Percentiles rank a stretch among this genome's conserved stretches.
phyloP scores from a whole-genome alignment of 2,329 filamentous ascomycete genomes.

The Claviceps paspali region DNA sequence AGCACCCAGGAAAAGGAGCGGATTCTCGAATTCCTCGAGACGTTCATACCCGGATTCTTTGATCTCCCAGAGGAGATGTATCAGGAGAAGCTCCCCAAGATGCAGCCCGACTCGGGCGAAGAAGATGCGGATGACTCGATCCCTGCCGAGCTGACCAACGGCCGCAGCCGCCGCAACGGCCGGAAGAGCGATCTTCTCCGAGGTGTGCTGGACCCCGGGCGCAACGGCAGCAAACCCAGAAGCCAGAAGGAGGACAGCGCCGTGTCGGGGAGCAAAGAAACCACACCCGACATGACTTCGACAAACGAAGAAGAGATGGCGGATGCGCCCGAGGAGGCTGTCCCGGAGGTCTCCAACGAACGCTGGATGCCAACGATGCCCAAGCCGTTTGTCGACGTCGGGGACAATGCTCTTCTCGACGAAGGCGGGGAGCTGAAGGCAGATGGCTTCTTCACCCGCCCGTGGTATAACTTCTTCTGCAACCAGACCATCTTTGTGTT shows the following conservation, averaged over 20 bases:
- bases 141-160: conserved; percentile 55
- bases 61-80: conserved; percentile 57
- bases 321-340: conserved; percentile 42
- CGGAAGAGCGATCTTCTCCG: conserved; percentile 73
- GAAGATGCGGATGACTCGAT: conserved; percentile 64
- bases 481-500: conserved; percentile 91
- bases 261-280: conserved; percentile 71
- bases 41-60: conserved; percentile 63
- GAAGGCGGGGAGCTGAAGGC: conserved; percentile 51
- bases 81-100: conserved; percentile 49
- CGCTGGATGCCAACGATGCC: conserved; percentile 49
- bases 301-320: conserved; percentile 62
- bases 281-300: conserved; percentile 71
- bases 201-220: conserved; percentile 66
- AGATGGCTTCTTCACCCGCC: conserved; percentile 68
- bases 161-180: conserved; percentile 51
- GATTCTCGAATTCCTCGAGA: conserved; percentile 60
- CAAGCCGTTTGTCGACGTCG: conserved; percentile 34
- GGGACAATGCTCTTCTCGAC: conserved; percentile 39
- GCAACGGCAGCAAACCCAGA: conserved; percentile 54
- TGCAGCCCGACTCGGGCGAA: conserved; percentile 55
- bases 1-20: conserved; percentile 59
- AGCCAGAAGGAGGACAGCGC: conserved; percentile 66
- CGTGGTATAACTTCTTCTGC: conserved; percentile 77
- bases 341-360: conserved; percentile 49